Evolutionary conservation across 2,329 filamentous ascomycete genomes (phyloP).

Genomic region (Helotiales sp.): DNA sequence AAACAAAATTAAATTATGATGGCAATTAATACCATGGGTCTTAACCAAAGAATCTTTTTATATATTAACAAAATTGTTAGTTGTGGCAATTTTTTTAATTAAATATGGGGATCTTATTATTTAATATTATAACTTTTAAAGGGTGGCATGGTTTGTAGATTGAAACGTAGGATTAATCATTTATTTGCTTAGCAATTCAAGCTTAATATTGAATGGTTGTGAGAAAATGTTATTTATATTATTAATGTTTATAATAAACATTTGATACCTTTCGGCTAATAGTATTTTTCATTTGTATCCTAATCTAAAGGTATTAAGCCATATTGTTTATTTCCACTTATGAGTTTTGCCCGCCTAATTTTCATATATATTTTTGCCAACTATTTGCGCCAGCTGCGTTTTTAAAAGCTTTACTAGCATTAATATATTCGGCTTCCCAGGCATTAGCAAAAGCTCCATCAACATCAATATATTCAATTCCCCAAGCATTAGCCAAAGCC

Average conservation of each 20-base stretch:
- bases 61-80: constrained; percentile 10
- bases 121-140: constrained; percentile 20
- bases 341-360: no score
- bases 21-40: constrained; percentile 9
- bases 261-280: constrained; percentile 5
- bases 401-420: background rate
- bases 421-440: background rate
- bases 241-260: constrained; percentile 20
- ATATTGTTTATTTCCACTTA: background rate
- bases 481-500: background rate
- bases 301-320: background rate
- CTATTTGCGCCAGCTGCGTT: no score
- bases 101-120: constrained; percentile 22
- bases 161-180: constrained; percentile 18
- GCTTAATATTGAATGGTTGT: constrained; percentile 19
- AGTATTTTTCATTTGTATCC: background rate
- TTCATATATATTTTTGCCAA: no score
- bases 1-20: constrained; percentile 25
- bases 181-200: constrained; percentile 20
- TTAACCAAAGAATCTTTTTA: constrained; percentile 12
- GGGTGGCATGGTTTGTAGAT: constrained; percentile 17
- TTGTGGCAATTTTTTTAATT: constrained; percentile 18
- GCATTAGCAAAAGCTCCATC: background rate
- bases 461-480: background rate
- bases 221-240: constrained; percentile 19